phyloP scores from a whole-genome alignment of 768 basidiomycete genomes.

The Psilocybe sp. region DNA sequence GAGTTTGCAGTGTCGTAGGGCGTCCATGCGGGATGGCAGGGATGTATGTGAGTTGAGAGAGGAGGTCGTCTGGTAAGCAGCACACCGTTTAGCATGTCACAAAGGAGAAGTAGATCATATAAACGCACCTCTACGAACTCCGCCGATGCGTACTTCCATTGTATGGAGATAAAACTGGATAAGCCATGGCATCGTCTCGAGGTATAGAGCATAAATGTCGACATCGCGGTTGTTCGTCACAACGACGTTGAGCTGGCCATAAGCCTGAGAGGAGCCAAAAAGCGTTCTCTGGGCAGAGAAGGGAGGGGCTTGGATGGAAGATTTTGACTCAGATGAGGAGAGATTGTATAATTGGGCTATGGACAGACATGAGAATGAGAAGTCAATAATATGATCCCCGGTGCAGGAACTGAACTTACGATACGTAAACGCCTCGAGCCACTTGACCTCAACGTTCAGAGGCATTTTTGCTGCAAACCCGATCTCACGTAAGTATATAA shows the following conservation, averaged over 20 bases:
- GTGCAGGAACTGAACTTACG: slow-evolving; percentile 37
- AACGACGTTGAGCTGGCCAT: slow-evolving; percentile 66
- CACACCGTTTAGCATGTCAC: background rate
- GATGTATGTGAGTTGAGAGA: slow-evolving; percentile 65
- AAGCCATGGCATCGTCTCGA: slow-evolving; percentile 94
- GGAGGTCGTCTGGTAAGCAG: slow-evolving; percentile 49
- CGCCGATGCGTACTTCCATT: slow-evolving; percentile 49
- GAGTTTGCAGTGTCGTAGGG: slow-evolving; percentile 75
- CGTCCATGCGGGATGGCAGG: slow-evolving; percentile 65
- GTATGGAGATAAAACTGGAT: slow-evolving; percentile 88
- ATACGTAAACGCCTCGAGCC: slow-evolving; percentile 59
- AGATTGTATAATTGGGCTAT: background rate
- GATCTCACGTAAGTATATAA: slow-evolving; percentile 4
- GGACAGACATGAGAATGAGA: background rate
- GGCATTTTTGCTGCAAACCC: slow-evolving; percentile 35
- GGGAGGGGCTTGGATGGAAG: slow-evolving; percentile 41
- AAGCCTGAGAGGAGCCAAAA: slow-evolving; percentile 71
- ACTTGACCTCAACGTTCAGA: slow-evolving; percentile 56
- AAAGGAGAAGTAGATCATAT: slow-evolving; percentile 2
- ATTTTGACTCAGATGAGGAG: slow-evolving; percentile 29
- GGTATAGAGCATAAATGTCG: slow-evolving; percentile 56
- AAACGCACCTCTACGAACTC: slow-evolving; percentile 40
- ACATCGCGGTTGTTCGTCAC: slow-evolving; percentile 57
- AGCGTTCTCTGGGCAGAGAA: slow-evolving; percentile 69
- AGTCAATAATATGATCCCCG: background rate